Conservation (phyloP, 352 stramenopile species). For the Ochromonadaceae sp. region DNA sequence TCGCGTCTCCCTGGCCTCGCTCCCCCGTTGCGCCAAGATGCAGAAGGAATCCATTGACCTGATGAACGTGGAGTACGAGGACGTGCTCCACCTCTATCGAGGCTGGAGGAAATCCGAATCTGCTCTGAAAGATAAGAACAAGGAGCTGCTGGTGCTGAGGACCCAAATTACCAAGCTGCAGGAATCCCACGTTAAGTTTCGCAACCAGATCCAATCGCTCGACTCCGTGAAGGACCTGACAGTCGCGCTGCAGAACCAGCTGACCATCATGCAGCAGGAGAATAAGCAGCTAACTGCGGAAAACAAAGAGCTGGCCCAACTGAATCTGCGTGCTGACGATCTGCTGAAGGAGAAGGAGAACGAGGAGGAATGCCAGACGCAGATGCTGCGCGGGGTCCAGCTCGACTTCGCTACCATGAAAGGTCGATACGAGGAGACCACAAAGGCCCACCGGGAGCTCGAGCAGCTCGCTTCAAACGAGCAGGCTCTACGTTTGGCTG, state of each 20-base stretch:
- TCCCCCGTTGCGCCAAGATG: too few relatives aligned
- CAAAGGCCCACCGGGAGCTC: neutral
- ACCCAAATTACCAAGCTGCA: neutral
- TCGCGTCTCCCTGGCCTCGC: too few relatives aligned
- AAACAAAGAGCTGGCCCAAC: neutral
- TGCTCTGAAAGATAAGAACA: constrained; percentile 7
- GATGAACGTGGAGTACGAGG: constrained; percentile 18
- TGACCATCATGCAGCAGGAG: neutral
- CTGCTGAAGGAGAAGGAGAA: neutral
- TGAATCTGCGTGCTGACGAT: constrained; percentile 9
- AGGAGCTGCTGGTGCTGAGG: neutral
- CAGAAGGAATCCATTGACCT: constrained; percentile 11
- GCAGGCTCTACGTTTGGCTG: neutral
- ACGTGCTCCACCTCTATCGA: constrained; percentile 17
- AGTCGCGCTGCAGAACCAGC: neutral
- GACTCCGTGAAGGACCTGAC: constrained; percentile 17
- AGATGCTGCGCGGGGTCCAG: neutral
- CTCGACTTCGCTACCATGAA: constrained; percentile 5
- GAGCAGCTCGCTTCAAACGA: neutral
- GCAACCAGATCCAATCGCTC: neutral
- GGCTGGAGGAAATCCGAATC: constrained; percentile 15
- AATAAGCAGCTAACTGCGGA: constrained; percentile 7
- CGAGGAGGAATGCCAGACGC: neutral
- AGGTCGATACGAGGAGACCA: constrained; percentile 10
- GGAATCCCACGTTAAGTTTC: neutral